Base-by-base conservation (phyloP, 495 filamentous ascomycete species). In the Penicillium mononematosum region DNA sequence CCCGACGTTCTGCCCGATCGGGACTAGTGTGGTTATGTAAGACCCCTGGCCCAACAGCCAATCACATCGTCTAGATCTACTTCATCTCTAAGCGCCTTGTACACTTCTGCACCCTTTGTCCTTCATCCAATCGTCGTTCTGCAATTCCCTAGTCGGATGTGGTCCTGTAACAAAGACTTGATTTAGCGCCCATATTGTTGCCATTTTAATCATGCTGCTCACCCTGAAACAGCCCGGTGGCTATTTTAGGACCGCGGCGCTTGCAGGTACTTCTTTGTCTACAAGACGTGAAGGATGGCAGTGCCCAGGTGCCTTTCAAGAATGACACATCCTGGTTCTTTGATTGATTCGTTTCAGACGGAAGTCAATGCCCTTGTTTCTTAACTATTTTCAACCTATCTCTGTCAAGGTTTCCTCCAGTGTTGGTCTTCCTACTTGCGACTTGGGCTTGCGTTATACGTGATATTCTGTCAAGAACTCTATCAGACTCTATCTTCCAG, bases 1-100 rank as follows among this genome's bases (percentile, higher is more conserved):
- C 58, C 65, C 64, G 66, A 62, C 59, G 59, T 56, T 46, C 49
- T 61, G 10, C 72, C 62, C 50, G 6, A 63, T 71, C 22, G 45
- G 67, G 71, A 39, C 38, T 75, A 70, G 71, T 50, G 50, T 19
- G 12, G 48, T 76, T 65, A 76, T 55, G 59, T 73, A 72, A 73
- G 46, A 58, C 42, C 11, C 5, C 7, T 20, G 27, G 11, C 53
- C 43, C 55, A 55, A 36, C 58, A 50, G 5, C 56, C 53, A 55
- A 76, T 77, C 63, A 71, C 34, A 50, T 24, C 17, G 16, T 50
- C 16, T 29, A n/a, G 29, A 67, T 67, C 61, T 70, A 71, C 67
- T 66, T 63, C 55, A 43, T 52, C 56, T 59, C 56, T 66, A 64
- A 59, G 66, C 66, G 66, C 66, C 66, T 39, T 39, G 36, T 32